Evolutionary conservation across 768 basidiomycete genomes (phyloP).

Genomic region (Leccinum aurantiacum): DNA sequence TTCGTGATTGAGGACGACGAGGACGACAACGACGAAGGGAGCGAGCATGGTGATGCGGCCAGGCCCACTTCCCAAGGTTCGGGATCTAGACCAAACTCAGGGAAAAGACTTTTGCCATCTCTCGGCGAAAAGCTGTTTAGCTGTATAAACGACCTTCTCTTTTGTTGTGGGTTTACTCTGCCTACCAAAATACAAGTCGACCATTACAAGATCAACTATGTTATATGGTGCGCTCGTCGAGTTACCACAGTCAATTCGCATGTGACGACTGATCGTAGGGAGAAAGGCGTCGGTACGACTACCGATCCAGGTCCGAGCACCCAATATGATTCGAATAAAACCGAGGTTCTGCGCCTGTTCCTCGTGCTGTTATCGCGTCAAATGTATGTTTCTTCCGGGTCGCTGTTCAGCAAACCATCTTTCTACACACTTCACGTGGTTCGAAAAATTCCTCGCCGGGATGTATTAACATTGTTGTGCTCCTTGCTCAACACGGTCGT

Average conservation of each 20-base stretch:
- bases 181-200: slow-evolving; percentile 75
- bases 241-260: slow-evolving; percentile 4
- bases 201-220: slow-evolving; percentile 80
- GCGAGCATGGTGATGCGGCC: slow-evolving; percentile 40
- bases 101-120: slow-evolving; percentile 62
- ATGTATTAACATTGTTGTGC: slow-evolving; percentile 90
- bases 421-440: slow-evolving; percentile 77
- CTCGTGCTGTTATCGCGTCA: slow-evolving; percentile 87
- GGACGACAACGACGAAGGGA: slow-evolving; percentile 30
- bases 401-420: slow-evolving; percentile 70
- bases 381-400: slow-evolving; percentile 75
- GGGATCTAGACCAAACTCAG: slow-evolving; percentile 32
- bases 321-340: slow-evolving; percentile 75
- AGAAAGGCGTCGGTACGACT: slow-evolving; percentile 92
- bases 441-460: slow-evolving; percentile 70
- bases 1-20: slow-evolving; percentile 92
- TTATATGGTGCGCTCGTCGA: slow-evolving; percentile 69
- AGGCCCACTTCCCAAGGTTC: slow-evolving; percentile 15
- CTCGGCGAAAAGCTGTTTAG: slow-evolving; percentile 79
- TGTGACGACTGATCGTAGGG: slow-evolving; percentile 51
- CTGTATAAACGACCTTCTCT: slow-evolving; percentile 81
- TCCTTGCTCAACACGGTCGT: slow-evolving; percentile 90
- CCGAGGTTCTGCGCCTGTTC: slow-evolving; percentile 86
- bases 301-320: slow-evolving; percentile 63
- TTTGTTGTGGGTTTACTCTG: slow-evolving; percentile 92